Base-by-base conservation (phyloP, 2,329 filamentous ascomycete species). In the Rutstroemia sp. region DNA sequence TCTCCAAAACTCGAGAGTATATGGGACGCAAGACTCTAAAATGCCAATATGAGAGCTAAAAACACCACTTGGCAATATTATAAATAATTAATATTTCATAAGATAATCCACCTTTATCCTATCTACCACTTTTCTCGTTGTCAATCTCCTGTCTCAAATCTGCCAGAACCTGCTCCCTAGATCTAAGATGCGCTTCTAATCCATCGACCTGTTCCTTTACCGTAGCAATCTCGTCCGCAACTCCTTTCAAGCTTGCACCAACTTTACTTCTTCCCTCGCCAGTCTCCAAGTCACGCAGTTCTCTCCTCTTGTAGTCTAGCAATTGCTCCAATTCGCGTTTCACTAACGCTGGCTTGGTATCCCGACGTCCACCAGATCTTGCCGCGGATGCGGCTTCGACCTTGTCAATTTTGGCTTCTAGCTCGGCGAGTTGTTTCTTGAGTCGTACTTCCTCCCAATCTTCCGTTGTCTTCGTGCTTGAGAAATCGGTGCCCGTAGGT, bases 381-480 rank as follows among this genome's bases (percentile, higher is more conserved):
- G 81, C 80, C 65, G 87, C 82, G 0, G 86, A 84, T 45, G 84
- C 82, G 57, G 84, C 80, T 73, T 95, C 91, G 1, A 96, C 87
- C 57, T 87, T 86, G 38, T 86, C 83, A 60, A 96, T 87, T 76
- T 95, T 95, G 56, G 87, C 81, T 66, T 99, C 92, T 27, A 99
- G 76, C 65, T 97, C 92, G 23, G 84, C 80, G 34, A 99, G 81
- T 73, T 97, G 91, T 70, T 94, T 92, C 78, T 95, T 92, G 62
- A 99, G 78, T 54, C 92, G 83, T 46, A 97, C 94, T 73, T 97
- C 94, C 73, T 99, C 94, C 91, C 94, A 97, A 70, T 99, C 94
- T 67, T 85, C 84, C 25, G 95, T 92, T 59, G 88, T 88, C 70
- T 91, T 89, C 61, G 89, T 87, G 39, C 81, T 79, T 57, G 84